Conservation (phyloP, 2,329 filamentous ascomycete genomes). For the Ascochyta pisi region DNA sequence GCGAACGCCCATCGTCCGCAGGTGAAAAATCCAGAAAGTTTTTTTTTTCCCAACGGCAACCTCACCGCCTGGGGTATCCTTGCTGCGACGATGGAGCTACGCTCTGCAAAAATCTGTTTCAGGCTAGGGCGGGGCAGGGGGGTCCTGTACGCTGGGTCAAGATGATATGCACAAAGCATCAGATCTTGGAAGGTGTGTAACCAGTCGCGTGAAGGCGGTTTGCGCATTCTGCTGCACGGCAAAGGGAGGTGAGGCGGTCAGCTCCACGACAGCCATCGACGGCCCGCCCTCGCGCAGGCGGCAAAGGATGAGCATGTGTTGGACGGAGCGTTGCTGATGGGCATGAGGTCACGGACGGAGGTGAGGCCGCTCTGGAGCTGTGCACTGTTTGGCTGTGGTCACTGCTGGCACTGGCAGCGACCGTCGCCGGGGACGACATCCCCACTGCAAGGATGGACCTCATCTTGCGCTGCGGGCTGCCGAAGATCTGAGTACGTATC, state of each 20-base stretch:
- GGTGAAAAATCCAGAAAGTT: conserved; percentile 11
- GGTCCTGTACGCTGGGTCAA: conserved; percentile 31
- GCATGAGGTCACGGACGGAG: conserved; percentile 28
- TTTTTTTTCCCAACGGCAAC: conserved; percentile 2
- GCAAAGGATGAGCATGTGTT: conserved; percentile 17
- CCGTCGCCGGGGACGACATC: conserved; percentile 16
- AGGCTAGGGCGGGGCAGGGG: conserved; percentile 33
- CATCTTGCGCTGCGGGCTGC: conserved; percentile 9
- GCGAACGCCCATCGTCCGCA: background rate
- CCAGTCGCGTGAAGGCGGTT: conserved; percentile 25
- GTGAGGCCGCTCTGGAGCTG: conserved; percentile 5
- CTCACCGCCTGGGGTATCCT: conserved; percentile 42
- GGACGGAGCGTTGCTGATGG: conserved; percentile 13
- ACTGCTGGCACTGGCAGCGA: background rate
- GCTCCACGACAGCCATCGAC: conserved; percentile 27
- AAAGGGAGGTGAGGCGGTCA: conserved; percentile 40
- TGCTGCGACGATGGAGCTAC: conserved; percentile 41
- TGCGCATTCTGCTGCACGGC: conserved; percentile 24
- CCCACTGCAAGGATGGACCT: conserved; percentile 15
- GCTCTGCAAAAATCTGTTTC: conserved; percentile 27
- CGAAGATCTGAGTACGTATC: conserved; percentile 16
- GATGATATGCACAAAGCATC: conserved; percentile 45
- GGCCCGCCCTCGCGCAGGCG: conserved; percentile 26
- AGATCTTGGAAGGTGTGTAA: conserved; percentile 33
- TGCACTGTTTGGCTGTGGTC: conserved; percentile 9